These are phyloP conservation scores for Ogataea parapolymorpha DNA, from an alignment of 805 yeast genomes.

Conservation along the genomic window DNA sequence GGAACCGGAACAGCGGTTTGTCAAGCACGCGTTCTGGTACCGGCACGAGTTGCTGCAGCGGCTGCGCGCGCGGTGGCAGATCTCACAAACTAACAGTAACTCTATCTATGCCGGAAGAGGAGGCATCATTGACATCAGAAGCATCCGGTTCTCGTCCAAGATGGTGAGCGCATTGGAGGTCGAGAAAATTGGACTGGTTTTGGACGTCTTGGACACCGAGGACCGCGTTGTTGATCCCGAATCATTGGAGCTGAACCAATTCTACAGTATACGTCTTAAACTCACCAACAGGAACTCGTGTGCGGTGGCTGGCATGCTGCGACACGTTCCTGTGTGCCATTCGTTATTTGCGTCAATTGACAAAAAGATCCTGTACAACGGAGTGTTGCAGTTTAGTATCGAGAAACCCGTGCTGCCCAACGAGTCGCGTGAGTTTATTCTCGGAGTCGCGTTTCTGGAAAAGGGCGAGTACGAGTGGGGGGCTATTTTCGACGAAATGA, in stretches of 20 bases:
- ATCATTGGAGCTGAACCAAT: constrained; percentile 42
- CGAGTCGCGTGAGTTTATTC: constrained; percentile 37
- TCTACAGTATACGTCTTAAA: constrained; percentile 47
- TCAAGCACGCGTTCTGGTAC: constrained; percentile 77
- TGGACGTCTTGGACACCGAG: constrained; percentile 27
- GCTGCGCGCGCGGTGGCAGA: constrained; percentile 66
- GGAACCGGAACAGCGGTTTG: constrained; percentile 52
- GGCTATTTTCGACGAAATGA: constrained; percentile 48
- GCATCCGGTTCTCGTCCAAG: constrained; percentile 55
- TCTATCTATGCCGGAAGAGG: constrained; percentile 33
- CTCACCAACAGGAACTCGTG: constrained; percentile 46
- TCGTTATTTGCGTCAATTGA: constrained; percentile 38
- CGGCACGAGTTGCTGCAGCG: constrained; percentile 58
- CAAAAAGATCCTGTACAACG: constrained; percentile 64
- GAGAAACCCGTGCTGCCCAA: constrained; percentile 42
- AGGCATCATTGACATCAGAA: constrained; percentile 67
- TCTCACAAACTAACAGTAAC: constrained; percentile 25
- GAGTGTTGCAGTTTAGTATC: constrained; percentile 60
- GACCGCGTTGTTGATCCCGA: constrained; percentile 24
- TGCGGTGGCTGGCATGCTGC: constrained; percentile 49
- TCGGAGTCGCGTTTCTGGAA: constrained; percentile 66
- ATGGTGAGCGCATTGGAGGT: constrained; percentile 57
- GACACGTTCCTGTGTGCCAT: constrained; percentile 52
- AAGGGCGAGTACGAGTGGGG: constrained; percentile 86
- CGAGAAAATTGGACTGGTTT: constrained; percentile 44